phyloP scores from a whole-genome alignment of 23 red algal genomes.

The Cyanidium caldarium region DNA sequence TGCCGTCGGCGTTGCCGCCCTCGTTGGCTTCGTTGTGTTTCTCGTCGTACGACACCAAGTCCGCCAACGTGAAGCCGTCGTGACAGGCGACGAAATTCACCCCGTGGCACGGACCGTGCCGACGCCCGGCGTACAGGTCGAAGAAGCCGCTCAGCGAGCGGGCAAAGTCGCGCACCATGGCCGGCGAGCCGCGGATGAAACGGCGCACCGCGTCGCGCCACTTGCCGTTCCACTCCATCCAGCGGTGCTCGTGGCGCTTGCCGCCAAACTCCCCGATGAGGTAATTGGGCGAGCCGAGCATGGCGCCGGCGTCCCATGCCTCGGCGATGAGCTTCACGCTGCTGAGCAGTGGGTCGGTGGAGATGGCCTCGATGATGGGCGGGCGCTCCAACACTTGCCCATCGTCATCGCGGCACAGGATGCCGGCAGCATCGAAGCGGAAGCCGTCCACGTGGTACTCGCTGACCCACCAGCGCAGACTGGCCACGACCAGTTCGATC shows the following conservation, averaged over 20 bases:
- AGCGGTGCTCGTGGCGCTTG: slow-evolving; percentile 27
- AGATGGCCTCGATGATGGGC: slow-evolving; percentile 29
- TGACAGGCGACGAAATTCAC: slow-evolving; percentile 68
- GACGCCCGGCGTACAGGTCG: slow-evolving; percentile 22
- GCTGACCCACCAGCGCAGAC: slow-evolving; percentile 63
- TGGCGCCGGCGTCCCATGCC: slow-evolving; percentile 62
- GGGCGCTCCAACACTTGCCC: slow-evolving; percentile 14
- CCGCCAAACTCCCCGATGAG: slow-evolving; percentile 9
- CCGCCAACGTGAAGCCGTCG: slow-evolving; percentile 52
- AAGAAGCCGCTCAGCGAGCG: slow-evolving; percentile 27
- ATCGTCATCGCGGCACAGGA: slow-evolving; percentile 50
- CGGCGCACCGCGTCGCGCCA: slow-evolving; percentile 31
- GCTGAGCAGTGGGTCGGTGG: slow-evolving; percentile 31
- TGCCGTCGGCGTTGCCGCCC: slow-evolving; percentile 32
- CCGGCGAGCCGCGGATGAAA: slow-evolving; percentile 26
- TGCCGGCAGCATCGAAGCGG: slow-evolving; percentile 73
- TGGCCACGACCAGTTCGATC: slow-evolving; percentile 74
- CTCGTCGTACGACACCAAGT: slow-evolving; percentile 26
- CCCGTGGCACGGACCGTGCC: slow-evolving; percentile 23
- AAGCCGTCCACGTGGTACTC: slow-evolving; percentile 92
- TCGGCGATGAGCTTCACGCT: slow-evolving; percentile 48
- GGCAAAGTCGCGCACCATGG: slow-evolving; percentile 18
- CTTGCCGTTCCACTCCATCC: slow-evolving; percentile 52
- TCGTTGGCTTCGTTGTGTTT: slow-evolving; percentile 8
- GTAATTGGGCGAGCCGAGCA: slow-evolving; percentile 39